Evolutionary conservation across 495 filamentous ascomycete genomes (phyloP).

Genomic region (Hypomontagnella monticulosa): DNA sequence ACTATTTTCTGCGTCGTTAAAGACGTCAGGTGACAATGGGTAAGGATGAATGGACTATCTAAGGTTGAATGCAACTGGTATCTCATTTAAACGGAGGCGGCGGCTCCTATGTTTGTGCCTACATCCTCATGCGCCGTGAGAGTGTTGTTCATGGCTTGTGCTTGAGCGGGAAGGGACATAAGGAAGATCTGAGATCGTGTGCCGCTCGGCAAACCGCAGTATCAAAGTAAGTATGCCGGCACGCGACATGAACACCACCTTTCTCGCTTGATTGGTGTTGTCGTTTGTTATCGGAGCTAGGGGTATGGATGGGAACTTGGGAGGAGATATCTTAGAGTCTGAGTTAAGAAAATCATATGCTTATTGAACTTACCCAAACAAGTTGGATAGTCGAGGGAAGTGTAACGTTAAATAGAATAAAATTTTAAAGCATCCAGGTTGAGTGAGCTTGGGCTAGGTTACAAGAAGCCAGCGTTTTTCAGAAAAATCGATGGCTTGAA

Average conservation of each 20-base stretch:
- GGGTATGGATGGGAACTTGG: slow-evolving; percentile 6
- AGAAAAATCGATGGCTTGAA: slow-evolving; percentile 23
- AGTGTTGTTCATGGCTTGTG: background rate
- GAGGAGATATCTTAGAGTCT: slow-evolving; percentile 2
- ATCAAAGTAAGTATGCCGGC: slow-evolving; percentile 4
- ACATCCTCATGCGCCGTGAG: slow-evolving; percentile 29
- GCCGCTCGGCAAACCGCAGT: slow-evolving; percentile 20
- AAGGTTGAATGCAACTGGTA: slow-evolving; percentile 3
- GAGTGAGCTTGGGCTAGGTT: background rate
- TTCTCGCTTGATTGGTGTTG: slow-evolving; percentile 1
- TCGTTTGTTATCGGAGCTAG: slow-evolving; percentile 2
- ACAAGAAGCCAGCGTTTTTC: slow-evolving; percentile 23
- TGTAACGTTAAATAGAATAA: background rate
- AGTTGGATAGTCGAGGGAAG: background rate
- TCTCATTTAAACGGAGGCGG: slow-evolving; percentile 1
- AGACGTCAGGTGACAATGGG: background rate
- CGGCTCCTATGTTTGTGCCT: background rate
- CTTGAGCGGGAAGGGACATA: slow-evolving; percentile 17
- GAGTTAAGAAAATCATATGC: background rate
- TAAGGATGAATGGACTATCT: background rate
- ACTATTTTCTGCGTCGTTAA: background rate
- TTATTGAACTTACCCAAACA: slow-evolving; percentile 29
- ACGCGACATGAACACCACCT: slow-evolving; percentile 16
- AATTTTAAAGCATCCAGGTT: slow-evolving; percentile 20
- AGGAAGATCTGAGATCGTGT: slow-evolving; percentile 21